Conservation (phyloP, 305 asterid genomes). For the Fraxinus sp. region DNA sequence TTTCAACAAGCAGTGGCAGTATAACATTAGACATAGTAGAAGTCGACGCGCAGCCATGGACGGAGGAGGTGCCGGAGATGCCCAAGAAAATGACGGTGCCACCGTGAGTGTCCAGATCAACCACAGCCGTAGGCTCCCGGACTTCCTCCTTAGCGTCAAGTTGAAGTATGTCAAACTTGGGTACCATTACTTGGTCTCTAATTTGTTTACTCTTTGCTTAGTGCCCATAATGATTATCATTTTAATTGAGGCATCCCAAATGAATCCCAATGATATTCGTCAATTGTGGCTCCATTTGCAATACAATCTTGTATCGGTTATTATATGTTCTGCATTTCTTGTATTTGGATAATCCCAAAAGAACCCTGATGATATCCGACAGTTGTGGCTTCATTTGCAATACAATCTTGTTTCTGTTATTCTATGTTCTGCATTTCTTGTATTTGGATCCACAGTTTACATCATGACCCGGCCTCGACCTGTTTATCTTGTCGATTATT, state of each 20-base stretch:
- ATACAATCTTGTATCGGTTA: slow-evolving; percentile 43
- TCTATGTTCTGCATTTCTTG: slow-evolving; percentile 5
- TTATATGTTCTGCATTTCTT: slow-evolving; percentile 15
- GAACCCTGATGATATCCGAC: slow-evolving; percentile 43
- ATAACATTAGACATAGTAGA: not conserved
- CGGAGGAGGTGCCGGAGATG: slow-evolving; percentile 25
- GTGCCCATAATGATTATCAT: slow-evolving; percentile 42
- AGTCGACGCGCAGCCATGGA: slow-evolving; percentile 25
- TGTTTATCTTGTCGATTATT: slow-evolving; percentile 47
- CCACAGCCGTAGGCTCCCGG: slow-evolving; percentile 44
- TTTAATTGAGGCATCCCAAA: slow-evolving; percentile 39
- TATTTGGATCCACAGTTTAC: slow-evolving; percentile 23
- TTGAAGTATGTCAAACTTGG: slow-evolving; percentile 62
- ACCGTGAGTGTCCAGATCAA: slow-evolving; percentile 41
- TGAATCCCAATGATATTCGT: slow-evolving; percentile 43
- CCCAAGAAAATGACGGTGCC: slow-evolving; percentile 22
- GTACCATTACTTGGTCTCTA: slow-evolving; percentile 55
- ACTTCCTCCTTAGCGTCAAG: slow-evolving; percentile 57
- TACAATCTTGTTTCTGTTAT: slow-evolving; percentile 45
- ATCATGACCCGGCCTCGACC: slow-evolving; percentile 42
- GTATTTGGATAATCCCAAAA: slow-evolving; percentile 32
- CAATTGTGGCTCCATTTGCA: slow-evolving; percentile 45
- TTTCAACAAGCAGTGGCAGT: not conserved
- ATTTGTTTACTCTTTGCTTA: slow-evolving; percentile 34
- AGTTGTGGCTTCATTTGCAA: slow-evolving; percentile 42